Evolutionary conservation across 2,329 filamentous ascomycete genomes (phyloP).

Genomic region (Colletotrichum sp.): DNA sequence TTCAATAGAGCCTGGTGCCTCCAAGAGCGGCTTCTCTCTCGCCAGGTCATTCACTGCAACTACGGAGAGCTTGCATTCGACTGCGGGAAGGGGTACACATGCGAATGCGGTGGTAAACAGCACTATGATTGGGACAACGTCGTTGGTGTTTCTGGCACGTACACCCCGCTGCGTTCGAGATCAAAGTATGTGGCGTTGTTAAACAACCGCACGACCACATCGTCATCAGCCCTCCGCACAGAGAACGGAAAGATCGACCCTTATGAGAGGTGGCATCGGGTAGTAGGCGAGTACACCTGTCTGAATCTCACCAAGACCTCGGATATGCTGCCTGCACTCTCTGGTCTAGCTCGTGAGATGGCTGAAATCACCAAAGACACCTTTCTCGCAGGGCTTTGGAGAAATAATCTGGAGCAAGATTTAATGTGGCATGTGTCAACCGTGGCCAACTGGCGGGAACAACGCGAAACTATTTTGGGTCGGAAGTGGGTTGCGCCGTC

Average conservation of each 20-base stretch:
- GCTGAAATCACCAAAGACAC: background rate
- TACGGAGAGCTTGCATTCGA: background rate
- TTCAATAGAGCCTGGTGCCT: background rate
- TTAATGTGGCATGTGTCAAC: background rate
- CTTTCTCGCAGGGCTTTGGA: background rate
- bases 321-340: background rate
- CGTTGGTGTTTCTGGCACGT: background rate
- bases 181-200: background rate
- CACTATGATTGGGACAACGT: background rate
- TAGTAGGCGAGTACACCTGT: background rate
- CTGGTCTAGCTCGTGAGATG: background rate
- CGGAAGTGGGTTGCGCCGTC: background rate
- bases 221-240: background rate
- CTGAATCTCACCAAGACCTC: background rate
- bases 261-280: background rate
- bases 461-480: background rate
- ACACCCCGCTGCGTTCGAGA: background rate
- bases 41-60: background rate
- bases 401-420: background rate
- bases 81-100: background rate
- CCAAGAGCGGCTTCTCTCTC: constrained; percentile 1
- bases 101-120: background rate
- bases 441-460: background rate
- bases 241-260: background rate
- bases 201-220: background rate